phyloP scores from a whole-genome alignment of 192 early-diverging fungal genomes.

The Dimargaris verticillata region DNA sequence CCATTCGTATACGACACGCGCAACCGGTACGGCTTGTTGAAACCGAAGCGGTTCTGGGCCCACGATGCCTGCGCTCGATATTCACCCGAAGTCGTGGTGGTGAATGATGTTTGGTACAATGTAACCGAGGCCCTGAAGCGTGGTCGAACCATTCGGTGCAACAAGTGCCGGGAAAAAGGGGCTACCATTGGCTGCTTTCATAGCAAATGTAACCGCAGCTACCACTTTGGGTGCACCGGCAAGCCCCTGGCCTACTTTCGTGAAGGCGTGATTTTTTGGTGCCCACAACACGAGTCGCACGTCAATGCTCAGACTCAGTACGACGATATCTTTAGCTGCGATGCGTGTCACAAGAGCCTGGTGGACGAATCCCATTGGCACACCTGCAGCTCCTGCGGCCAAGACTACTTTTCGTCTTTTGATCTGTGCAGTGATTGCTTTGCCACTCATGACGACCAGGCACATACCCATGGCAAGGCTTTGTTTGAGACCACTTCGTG shows the following conservation, averaged over 20 bases:
- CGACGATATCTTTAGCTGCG: constrained; percentile 53
- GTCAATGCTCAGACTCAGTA: constrained; percentile 33
- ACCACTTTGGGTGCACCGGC: constrained; percentile 64
- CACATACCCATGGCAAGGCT: background rate
- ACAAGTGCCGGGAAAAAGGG: constrained; percentile 56
- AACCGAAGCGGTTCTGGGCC: constrained; percentile 55
- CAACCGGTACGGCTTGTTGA: constrained; percentile 31
- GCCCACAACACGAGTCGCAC: constrained; percentile 50
- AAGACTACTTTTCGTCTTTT: constrained; percentile 49
- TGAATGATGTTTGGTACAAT: constrained; percentile 66
- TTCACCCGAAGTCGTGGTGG: constrained; percentile 66
- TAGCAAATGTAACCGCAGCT: constrained; percentile 60
- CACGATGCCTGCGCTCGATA: constrained; percentile 69
- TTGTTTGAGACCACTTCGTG: constrained; percentile 2
- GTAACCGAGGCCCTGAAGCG: constrained; percentile 57
- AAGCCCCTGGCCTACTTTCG: constrained; percentile 53
- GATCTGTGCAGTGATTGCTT: constrained; percentile 40
- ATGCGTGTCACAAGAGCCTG: constrained; percentile 38
- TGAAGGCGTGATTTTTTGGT: constrained; percentile 77
- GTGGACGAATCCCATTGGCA: constrained; percentile 39
- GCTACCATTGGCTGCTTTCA: constrained; percentile 83
- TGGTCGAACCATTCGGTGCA: constrained; percentile 58
- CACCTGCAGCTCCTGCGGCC: constrained; percentile 40
- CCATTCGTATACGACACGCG: constrained; percentile 39
- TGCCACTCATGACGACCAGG: background rate